Conservation (phyloP, 2,329 filamentous ascomycete genomes). For the Penicillium psychrosexuale region DNA sequence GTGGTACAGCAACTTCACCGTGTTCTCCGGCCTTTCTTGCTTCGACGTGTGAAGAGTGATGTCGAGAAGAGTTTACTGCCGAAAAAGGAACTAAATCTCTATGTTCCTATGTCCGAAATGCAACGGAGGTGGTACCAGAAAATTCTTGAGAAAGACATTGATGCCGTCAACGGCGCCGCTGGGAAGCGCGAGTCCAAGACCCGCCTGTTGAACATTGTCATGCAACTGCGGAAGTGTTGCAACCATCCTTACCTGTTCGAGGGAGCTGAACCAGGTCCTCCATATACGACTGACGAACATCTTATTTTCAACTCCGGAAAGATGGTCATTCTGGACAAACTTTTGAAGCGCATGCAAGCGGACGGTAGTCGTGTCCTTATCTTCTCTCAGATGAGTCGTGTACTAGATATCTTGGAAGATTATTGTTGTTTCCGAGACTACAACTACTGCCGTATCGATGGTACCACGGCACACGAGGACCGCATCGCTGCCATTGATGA, state of each 20-base stretch:
- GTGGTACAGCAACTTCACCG: constrained; percentile 95
- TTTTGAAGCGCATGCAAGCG: constrained; percentile 75
- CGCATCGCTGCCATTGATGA: constrained; percentile 97
- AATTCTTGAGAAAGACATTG: constrained; percentile 97
- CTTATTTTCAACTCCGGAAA: constrained; percentile 90
- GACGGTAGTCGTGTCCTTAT: constrained; percentile 96
- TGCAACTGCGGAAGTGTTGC: constrained; percentile 98
- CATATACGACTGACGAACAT: constrained; percentile 97
- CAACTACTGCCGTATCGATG: constrained; percentile 96
- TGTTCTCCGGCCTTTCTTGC: constrained; percentile 86
- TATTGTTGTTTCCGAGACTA: constrained; percentile 95
- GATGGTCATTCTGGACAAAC: constrained; percentile 94
- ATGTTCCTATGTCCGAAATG: constrained; percentile 99
- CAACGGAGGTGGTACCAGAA: constrained; percentile 99
- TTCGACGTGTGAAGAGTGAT: constrained; percentile 94
- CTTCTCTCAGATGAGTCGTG: constrained; percentile 98
- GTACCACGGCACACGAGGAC: constrained; percentile 93
- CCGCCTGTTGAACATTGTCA: constrained; percentile 93
- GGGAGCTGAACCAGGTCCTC: constrained; percentile 91
- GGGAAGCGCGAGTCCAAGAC: constrained; percentile 98
- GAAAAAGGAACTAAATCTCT: constrained; percentile 96
- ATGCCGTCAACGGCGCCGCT: constrained; percentile 93
- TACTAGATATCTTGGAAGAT: constrained; percentile 94
- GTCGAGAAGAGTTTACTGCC: constrained; percentile 96
- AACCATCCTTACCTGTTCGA: constrained; percentile 99